These are phyloP conservation scores for Arthrobotrys sinensis DNA, from an alignment of 2,329 filamentous ascomycete genomes.

Conservation along the genomic window DNA sequence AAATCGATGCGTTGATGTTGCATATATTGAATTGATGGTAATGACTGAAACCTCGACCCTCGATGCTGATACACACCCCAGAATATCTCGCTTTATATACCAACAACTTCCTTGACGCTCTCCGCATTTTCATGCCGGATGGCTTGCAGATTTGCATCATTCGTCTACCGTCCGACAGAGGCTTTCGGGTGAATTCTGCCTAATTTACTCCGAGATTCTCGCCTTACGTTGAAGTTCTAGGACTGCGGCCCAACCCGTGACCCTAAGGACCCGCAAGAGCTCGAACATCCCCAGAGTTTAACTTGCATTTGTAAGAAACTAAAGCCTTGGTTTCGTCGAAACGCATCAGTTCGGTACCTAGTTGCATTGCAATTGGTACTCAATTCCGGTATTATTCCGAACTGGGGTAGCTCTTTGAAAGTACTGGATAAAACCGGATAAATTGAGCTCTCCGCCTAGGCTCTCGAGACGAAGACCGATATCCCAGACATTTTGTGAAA, in stretches of 20 bases:
- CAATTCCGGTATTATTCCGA: slow-evolving; percentile 50
- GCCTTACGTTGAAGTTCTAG: not conserved
- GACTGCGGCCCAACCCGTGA: slow-evolving; percentile 11
- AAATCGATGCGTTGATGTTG: not conserved
- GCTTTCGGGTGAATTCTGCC: slow-evolving; percentile 56
- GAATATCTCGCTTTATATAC: slow-evolving; percentile 34
- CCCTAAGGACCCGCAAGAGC: slow-evolving; percentile 15
- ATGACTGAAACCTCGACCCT: not conserved
- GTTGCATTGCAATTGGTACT: slow-evolving; percentile 10
- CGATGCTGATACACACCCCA: not conserved
- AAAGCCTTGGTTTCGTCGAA: slow-evolving; percentile 6
- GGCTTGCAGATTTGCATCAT: slow-evolving; percentile 21
- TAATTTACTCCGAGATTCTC: slow-evolving; percentile 35
- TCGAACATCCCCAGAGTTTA: slow-evolving; percentile 7
- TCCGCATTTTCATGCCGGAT: slow-evolving; percentile 36
- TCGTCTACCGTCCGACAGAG: slow-evolving; percentile 45
- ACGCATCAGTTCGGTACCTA: not conserved
- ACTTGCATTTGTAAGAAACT: slow-evolving; percentile 3
- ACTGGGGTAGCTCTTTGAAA: slow-evolving; percentile 21
- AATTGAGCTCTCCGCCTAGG: slow-evolving; percentile 1
- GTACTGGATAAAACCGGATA: slow-evolving; percentile 39
- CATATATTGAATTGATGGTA: not conserved
- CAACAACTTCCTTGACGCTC: slow-evolving; percentile 7
- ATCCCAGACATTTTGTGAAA: slow-evolving; percentile 12
- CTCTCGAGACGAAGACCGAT: slow-evolving; percentile 24